phyloP scores from a whole-genome alignment of 2,329 filamentous ascomycete species.

The Exophiala aquamarina region DNA sequence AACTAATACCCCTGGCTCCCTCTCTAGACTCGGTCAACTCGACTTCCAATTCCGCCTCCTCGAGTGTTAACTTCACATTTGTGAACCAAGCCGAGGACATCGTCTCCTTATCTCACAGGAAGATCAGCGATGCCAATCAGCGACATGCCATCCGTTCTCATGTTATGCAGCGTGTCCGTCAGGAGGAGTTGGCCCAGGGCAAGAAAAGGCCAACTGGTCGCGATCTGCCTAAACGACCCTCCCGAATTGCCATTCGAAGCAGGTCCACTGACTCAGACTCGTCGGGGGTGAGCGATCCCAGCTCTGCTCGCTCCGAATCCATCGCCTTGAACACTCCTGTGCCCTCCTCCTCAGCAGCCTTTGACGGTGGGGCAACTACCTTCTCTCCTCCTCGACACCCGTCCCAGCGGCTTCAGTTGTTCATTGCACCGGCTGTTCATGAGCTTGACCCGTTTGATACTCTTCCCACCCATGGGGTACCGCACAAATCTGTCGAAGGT shows the following conservation, averaged over 20 bases:
- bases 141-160: slow-evolving; percentile 43
- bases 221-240: slow-evolving; percentile 18
- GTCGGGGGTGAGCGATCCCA: slow-evolving; percentile 2
- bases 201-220: slow-evolving; percentile 37
- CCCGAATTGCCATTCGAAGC: slow-evolving; percentile 1
- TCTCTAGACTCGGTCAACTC: slow-evolving; percentile 16
- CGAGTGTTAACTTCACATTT: slow-evolving; percentile 35
- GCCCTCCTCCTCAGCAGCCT: no score
- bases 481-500: slow-evolving; percentile 30
- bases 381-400: no score
- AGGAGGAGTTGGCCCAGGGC: slow-evolving; percentile 40
- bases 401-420: slow-evolving; percentile 1
- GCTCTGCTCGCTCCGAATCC: no score
- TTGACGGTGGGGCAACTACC: no score
- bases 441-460: slow-evolving; percentile 38
- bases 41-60: slow-evolving; percentile 24
- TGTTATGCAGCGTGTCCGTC: slow-evolving; percentile 45
- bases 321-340: not conserved
- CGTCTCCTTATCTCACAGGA: slow-evolving; percentile 33
- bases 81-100: slow-evolving; percentile 42
- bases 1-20: not conserved
- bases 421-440: slow-evolving; percentile 28
- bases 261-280: slow-evolving; percentile 11
- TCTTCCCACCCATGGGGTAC: slow-evolving; percentile 31
- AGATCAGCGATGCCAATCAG: slow-evolving; percentile 40